Base-by-base conservation (phyloP, 306 rosid species). In the Rubus parviflorus region DNA sequence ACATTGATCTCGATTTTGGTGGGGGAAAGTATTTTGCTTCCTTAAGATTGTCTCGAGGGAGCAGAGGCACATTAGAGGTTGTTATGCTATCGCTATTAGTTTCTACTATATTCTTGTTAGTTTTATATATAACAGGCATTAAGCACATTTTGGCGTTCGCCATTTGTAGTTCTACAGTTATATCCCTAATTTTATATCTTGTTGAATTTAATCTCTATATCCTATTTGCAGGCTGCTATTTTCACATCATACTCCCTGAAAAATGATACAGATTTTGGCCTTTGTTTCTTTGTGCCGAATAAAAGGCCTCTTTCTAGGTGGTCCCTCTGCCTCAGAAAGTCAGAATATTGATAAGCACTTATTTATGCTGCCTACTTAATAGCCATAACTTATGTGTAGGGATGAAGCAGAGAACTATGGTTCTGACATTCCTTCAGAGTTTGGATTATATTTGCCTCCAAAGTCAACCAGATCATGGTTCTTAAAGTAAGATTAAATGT, bases 51-150 rank as follows among this genome's bases (percentile, higher is more conserved):
- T 89, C 85, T 84, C 95, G 97, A 20, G 97, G 97, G 74, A 81
- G 81, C 79, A 83, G 86, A 78, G 97, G 98, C 78, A 60, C 87
- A 46, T 88, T 95, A 80, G 97, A 95, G 98, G 98, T 92, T 81
- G 53, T 85, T 78, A 78, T 80, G 69, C 72, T 56, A 35, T 12
- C 19, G 19, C 75, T 45, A n/a, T 9, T 7, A 45, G 72, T 68
- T 51, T 43, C 73, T 69, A 30, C 52, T 19, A 20, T 66, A 40
- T 48, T 41, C 35, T 11, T 63, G 54, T 62, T 79, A 38, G n/a
- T 52, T 13, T 22, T 6, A 61, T 20, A 5, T 60, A 40, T 52
- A 72, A 61, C 14, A 7, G 13, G 40, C 75, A 77, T 77, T 8
- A 45, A 13, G 22, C 41, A 3, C 35, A 54, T 64, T 43, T 42